Evolutionary conservation across 352 stramenopile genomes (phyloP).

Genomic region (Pythium phragmitis): DNA sequence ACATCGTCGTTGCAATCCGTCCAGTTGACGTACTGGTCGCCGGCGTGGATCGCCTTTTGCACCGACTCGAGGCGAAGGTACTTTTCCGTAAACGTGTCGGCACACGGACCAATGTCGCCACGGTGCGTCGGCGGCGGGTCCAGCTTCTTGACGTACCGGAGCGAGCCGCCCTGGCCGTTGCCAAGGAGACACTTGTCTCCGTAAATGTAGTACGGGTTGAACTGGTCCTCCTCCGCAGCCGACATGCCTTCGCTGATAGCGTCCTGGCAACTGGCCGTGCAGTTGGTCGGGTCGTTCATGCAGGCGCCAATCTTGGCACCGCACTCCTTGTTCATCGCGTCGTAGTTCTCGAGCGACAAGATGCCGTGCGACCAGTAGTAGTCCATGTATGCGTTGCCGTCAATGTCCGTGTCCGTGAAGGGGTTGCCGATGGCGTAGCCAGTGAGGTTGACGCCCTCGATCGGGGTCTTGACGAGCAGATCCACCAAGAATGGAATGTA

Average conservation of each 20-base stretch:
- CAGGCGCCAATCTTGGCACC: conserved; percentile 55
- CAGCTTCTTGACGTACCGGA: conserved; percentile 39
- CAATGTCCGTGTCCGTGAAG: conserved; percentile 35
- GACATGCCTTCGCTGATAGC: conserved; percentile 54
- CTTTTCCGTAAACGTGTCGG: conserved; percentile 61
- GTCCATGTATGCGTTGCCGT: conserved; percentile 67
- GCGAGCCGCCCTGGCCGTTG: conserved; percentile 48
- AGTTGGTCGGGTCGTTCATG: conserved; percentile 52
- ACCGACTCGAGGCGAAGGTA: conserved; percentile 63
- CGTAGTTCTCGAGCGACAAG: conserved; percentile 76
- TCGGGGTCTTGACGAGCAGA: conserved; percentile 61
- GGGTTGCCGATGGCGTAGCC: conserved; percentile 81
- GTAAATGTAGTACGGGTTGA: conserved; percentile 85
- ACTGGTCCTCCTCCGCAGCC: conserved; percentile 37
- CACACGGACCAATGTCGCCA: conserved; percentile 62
- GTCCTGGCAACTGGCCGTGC: conserved; percentile 39
- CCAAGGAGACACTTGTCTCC: conserved; percentile 73
- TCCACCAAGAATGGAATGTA: conserved; percentile 90
- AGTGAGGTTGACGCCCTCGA: conserved; percentile 65
- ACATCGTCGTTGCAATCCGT: conserved; percentile 67
- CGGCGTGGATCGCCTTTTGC: conserved; percentile 62
- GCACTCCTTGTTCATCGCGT: conserved; percentile 56
- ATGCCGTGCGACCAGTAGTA: conserved; percentile 88
- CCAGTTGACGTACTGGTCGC: conserved; percentile 45
- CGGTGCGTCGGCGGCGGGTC: conserved; percentile 31